A percentile compares a stretch with the other conserved stretches of the same genome.
Conservation (phyloP, 1,284 basidiomycete genomes). For the Sporisorium iseilematis-ciliati region DNA sequence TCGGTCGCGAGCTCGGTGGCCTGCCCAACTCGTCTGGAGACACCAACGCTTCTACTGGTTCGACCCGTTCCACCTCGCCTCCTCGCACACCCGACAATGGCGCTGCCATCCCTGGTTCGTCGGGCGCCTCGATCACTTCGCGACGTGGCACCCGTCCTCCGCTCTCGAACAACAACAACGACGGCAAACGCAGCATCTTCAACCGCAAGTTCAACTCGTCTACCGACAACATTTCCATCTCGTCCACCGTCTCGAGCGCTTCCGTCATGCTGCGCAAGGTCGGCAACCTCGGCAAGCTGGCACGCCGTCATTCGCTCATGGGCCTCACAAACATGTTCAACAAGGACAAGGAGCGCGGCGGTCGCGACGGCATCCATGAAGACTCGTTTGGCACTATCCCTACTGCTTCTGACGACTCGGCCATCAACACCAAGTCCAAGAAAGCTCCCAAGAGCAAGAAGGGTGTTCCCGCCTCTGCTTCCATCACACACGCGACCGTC, state of each 20-base stretch:
- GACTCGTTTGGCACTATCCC: conserved; percentile 74
- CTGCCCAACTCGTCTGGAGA: conserved; percentile 55
- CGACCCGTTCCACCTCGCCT: conserved; percentile 61
- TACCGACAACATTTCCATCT: conserved; percentile 96
- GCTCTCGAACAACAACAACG: conserved; percentile 51
- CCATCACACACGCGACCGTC: conserved; percentile 84
- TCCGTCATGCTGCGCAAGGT: conserved; percentile 98
- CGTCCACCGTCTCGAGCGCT: conserved; percentile 94
- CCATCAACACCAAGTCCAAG: conserved; percentile 51
- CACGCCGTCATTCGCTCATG: conserved; percentile 86
- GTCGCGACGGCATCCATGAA: conserved; percentile 72
- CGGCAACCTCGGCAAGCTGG: conserved; percentile 91
- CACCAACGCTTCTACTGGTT: conserved; percentile 63
- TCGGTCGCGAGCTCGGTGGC: conserved; percentile 37
- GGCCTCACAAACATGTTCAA: conserved; percentile 87
- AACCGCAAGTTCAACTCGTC: conserved; percentile 91
- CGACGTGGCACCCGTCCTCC: conserved; percentile 59
- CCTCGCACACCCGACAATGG: conserved; percentile 62
- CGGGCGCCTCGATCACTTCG: conserved; percentile 64
- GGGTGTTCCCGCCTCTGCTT: conserved; percentile 78
- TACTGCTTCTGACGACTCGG: conserved; percentile 70
- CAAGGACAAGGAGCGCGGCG: conserved; percentile 73
- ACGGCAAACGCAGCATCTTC: conserved; percentile 76
- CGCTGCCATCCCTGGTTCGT: conserved; percentile 47
- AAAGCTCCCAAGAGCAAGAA: conserved; percentile 73